Base-by-base conservation (phyloP, 75 land plant species). In the Sequoiadendron giganteum region DNA sequence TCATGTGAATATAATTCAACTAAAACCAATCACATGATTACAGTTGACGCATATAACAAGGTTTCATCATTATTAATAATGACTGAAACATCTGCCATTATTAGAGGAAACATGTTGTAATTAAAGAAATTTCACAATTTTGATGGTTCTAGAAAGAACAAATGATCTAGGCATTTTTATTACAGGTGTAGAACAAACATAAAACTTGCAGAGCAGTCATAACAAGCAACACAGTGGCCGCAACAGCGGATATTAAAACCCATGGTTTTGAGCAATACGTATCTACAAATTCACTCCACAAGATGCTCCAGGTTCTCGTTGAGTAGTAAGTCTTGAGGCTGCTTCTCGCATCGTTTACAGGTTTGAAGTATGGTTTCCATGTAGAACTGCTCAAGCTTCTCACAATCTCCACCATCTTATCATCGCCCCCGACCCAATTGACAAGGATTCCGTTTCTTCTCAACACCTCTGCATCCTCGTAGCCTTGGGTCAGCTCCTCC, bases 401-500 rank as follows among this genome's bases (percentile, higher is more conserved):
- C 89, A 94, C 92, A 25, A 95, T 85, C 7, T 89, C 88, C 0
- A 93, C 94, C 25, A 93, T 95, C 72, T 91, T 93, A 0, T 72
- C 93, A 48, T 95, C 93, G 79, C 88, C 90, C 19, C 96, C 95
- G 8, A 94, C 87, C 89, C 90, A 89, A 78, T 95, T 92, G 73
- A 91, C 90, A 38, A 95, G 86, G 39, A 95, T 94, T 15, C 93
- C 94, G 14, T 87, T 83, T 78, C 91, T 87, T n/a, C 90, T 93
- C 61, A 95, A 90, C 88, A 91, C 80, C 0, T 90, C 88, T 25
- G 94, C 94, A 58, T 95, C 96, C 21, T 89, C 90, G 3, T 76
- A 86, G 0, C 88, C 85, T 86, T 93, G 85, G 32, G 94, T 93
- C 88, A 95, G 49, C 88, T 89, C 90, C 85, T 94, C 93, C 96